Base-by-base conservation (phyloP, 2,329 filamentous ascomycete genomes). In the Pseudogymnoascus pannorum region DNA sequence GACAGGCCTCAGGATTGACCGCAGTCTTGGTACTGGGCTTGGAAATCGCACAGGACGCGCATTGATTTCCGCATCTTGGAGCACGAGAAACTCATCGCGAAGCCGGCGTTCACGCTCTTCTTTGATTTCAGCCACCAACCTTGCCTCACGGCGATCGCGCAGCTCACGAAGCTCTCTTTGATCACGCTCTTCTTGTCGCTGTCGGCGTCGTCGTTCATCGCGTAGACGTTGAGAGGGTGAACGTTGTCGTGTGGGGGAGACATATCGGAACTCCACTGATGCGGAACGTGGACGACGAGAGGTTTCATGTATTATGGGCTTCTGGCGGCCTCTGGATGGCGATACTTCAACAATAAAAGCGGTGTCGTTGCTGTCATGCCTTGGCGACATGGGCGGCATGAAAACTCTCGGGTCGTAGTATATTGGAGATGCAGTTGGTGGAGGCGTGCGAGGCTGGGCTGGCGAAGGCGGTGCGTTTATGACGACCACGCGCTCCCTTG, bases 21-120 rank as follows among this genome's bases (percentile, higher is more conserved):
- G 29, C 38, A 48, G 35, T 22, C 22, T 62, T 16, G 70, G 68
- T 12, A 71, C 64, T 18, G 48, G 48, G 20, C 16, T 54, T 2
- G 48, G 48, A 8, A 38, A 6, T 12, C 57, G 57, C 1, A 62
- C 65, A 20, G 70, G 69, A 20, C 70, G 60, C 5, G 65, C 64
- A 26, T 64, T 60, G 35, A 72, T 72, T 8, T 68, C 70, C 11
- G 68, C 68, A 54, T 72, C 66, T 9, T 70, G 68, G n/a, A 40
- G 62, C 12, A 62, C 57, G 26, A 71, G 69, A 8, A 61, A 61
- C 40, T 66, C 66, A 22, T 59, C 65, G 24, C 63, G 64, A 11
- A 64, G 63, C 29, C 60, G 59, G 11, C 57, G 31, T 29, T 36
- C 57, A 24, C 36, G 57, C 5, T 36, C 33, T 24, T 58, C 57